phyloP scores from a whole-genome alignment of 352 stramenopile species.

The Globisporangium heterothallicum region DNA sequence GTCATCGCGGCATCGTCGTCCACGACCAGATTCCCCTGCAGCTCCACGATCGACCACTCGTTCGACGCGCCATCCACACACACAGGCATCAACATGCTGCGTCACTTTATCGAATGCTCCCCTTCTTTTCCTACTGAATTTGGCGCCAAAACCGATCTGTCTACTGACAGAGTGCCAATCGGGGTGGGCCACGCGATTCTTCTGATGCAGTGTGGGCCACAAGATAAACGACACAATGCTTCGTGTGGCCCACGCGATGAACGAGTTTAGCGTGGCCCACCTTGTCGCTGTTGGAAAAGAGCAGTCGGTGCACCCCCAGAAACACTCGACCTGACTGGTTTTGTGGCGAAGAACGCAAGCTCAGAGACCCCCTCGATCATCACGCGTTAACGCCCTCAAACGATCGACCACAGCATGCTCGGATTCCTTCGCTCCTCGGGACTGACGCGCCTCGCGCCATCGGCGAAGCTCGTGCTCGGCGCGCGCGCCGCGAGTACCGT shows the following conservation, averaged over 20 bases:
- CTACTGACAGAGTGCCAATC: background rate
- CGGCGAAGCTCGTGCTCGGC: conserved; percentile 21
- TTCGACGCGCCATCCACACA: conserved; percentile 48
- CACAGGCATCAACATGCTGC: conserved; percentile 70
- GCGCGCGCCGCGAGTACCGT: conserved; percentile 57
- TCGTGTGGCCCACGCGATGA: background rate
- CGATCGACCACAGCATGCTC: conserved; percentile 41
- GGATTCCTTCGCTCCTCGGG: conserved; percentile 57
- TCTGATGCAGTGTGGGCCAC: no score
- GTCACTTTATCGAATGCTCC: no score
- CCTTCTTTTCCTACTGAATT: background rate
- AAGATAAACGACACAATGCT: no score
- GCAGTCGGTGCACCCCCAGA: background rate
- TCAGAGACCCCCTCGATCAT: conserved; percentile 7
- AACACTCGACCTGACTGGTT: conserved; percentile 6
- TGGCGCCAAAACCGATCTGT: background rate
- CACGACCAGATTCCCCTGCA: conserved; percentile 67
- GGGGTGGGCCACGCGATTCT: no score
- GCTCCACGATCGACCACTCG: conserved; percentile 82
- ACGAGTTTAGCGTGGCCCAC: background rate
- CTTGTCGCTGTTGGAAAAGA: background rate
- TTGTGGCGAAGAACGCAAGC: conserved; percentile 35
- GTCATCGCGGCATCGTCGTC: conserved; percentile 28
- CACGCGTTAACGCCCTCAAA: no score
- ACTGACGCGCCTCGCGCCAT: conserved; percentile 27